Percentiles rank a stretch among this genome's conserved stretches.
Conservation (phyloP, 495 filamentous ascomycete genomes). For the Cudoniella acicularis region DNA sequence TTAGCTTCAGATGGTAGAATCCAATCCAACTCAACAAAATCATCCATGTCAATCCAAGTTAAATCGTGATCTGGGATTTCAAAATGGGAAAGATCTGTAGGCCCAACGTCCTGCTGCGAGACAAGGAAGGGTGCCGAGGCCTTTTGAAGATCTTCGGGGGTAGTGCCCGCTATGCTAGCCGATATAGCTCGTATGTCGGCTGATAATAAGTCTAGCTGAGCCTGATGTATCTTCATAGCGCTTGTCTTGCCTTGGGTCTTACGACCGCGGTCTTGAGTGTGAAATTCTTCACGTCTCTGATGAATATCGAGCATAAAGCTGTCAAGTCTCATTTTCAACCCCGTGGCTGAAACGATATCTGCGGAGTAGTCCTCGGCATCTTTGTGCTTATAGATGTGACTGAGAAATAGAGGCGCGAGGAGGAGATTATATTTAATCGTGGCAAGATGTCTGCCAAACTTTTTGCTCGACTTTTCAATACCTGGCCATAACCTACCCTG, state of each 20-base stretch:
- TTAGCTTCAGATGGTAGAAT: conserved; percentile 86
- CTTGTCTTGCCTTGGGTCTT: conserved; percentile 73
- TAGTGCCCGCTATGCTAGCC: conserved; percentile 79
- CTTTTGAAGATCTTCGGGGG: conserved; percentile 65
- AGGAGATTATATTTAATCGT: conserved; percentile 97
- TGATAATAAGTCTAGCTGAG: conserved; percentile 84
- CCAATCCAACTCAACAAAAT: conserved; percentile 97
- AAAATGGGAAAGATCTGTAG: conserved; percentile 77
- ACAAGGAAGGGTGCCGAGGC: conserved; percentile 47
- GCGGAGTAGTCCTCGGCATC: conserved; percentile 83
- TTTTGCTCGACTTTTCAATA: conserved; percentile 92
- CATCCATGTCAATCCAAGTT: conserved; percentile 98
- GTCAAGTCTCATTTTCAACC: conserved; percentile 88
- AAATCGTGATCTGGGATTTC: conserved; percentile 92
- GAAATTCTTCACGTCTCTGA: conserved; percentile 88
- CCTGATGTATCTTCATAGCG: conserved; percentile 92
- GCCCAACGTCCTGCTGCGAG: conserved; percentile 44
- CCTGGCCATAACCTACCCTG: conserved; percentile 90
- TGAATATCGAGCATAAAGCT: conserved; percentile 96
- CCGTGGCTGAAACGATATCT: conserved; percentile 81
- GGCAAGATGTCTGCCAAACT: conserved; percentile 92
- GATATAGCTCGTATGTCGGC: conserved; percentile 94
- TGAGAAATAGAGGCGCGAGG: conserved; percentile 87
- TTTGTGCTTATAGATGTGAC: conserved; percentile 98
- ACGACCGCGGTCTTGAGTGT: conserved; percentile 67